Conservation (phyloP, 371 early-diverging fungal genomes). For the Fennellomyces sp. region DNA sequence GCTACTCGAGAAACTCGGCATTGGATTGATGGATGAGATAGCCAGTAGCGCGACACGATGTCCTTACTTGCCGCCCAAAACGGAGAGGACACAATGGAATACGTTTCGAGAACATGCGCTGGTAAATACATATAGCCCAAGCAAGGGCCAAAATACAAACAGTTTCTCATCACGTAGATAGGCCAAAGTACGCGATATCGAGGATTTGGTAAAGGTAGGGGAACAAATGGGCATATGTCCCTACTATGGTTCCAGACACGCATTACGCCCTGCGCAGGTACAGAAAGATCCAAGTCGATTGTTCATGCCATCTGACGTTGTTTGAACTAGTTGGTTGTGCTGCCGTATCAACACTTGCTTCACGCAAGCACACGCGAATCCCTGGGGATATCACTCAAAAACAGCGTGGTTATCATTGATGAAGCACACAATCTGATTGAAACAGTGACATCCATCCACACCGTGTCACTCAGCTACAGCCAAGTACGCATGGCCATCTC, state of each 20-base stretch:
- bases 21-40: not conserved
- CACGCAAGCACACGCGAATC: constrained; percentile 77
- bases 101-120: constrained; percentile 64
- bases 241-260: constrained; percentile 86
- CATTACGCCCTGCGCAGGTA: constrained; percentile 65
- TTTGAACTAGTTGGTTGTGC: constrained; percentile 61
- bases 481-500: constrained; percentile 56
- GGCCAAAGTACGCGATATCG: constrained; percentile 78
- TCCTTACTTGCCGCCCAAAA: constrained; percentile 48
- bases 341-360: constrained; percentile 89
- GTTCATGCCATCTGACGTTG: not conserved
- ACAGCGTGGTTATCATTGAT: constrained; percentile 84
- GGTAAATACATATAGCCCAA: constrained; percentile 22
- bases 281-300: too few relatives aligned
- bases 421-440: constrained; percentile 92
- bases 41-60: constrained; percentile 37
- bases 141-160: too few relatives aligned
- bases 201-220: constrained; percentile 80
- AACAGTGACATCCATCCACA: constrained; percentile 67
- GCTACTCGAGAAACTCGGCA: not conserved
- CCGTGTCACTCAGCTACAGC: constrained; percentile 44
- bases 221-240: constrained; percentile 73
- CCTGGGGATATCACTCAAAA: constrained; percentile 71
- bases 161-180: too few relatives aligned
- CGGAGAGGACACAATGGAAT: constrained; percentile 44